phyloP scores from a whole-genome alignment of 2,329 filamentous ascomycete species.

The Pseudogymnoascus sp. region DNA sequence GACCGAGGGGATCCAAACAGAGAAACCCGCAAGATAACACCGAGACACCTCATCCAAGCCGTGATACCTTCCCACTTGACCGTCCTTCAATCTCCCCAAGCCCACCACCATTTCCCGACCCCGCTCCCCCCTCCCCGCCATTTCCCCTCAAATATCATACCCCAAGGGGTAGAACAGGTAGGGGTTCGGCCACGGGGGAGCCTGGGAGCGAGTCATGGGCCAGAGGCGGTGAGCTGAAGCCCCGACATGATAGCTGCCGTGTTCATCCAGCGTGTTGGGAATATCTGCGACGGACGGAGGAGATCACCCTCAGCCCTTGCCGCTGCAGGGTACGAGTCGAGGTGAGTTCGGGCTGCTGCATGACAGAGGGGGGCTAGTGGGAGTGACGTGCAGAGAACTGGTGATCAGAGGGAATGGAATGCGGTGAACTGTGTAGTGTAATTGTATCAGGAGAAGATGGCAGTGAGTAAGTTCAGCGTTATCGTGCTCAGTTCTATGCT shows the following conservation, averaged over 20 bases:
- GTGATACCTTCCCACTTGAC: neutral
- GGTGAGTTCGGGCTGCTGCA: neutral
- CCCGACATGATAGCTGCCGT: neutral
- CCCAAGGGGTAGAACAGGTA: neutral
- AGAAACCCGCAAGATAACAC: neutral
- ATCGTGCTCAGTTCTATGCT: neutral
- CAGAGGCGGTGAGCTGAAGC: neutral
- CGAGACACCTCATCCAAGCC: neutral
- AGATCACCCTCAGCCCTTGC: neutral
- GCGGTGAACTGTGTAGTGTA: constrained; percentile 2
- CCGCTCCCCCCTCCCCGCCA: neutral
- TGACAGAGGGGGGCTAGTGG: neutral
- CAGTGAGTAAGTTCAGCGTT: neutral
- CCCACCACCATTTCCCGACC: neutral
- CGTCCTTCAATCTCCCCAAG: neutral
- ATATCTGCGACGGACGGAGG: neutral
- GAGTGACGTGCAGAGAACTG: constrained; percentile 2
- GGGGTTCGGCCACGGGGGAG: neutral
- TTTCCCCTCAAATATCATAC: neutral
- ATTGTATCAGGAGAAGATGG: neutral
- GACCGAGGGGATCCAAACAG: neutral
- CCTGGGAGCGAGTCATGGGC: constrained; percentile 5
- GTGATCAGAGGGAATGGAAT: neutral
- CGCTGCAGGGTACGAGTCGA: constrained; percentile 5
- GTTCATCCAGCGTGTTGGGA: neutral